A percentile compares a stretch with the other conserved stretches of the same genome.
These are phyloP conservation scores for Botrytis galanthina DNA, from an alignment of 2,329 filamentous ascomycete species.

Conservation along the genomic window DNA sequence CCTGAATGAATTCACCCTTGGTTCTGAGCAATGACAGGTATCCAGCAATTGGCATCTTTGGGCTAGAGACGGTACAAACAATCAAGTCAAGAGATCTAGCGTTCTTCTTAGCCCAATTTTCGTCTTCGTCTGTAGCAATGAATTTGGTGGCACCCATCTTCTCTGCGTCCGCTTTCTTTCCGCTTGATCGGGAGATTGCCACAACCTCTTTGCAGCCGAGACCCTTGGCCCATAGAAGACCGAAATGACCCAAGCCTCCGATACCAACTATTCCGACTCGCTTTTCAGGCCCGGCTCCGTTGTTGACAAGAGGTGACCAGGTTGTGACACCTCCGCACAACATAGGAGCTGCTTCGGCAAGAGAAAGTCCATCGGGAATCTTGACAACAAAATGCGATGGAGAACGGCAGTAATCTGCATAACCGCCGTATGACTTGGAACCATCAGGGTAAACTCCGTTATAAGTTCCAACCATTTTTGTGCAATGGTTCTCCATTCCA, in stretches of 20 bases:
- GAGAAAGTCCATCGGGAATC: conserved; percentile 18
- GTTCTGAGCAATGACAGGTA: conserved; percentile 59
- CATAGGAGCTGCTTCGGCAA: conserved; percentile 19
- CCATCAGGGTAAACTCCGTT: conserved; percentile 16
- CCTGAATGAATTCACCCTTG: conserved; percentile 59
- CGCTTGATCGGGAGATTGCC: conserved; percentile 44
- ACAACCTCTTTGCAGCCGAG: conserved; percentile 64
- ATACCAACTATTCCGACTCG: conserved; percentile 68
- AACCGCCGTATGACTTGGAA: conserved; percentile 18
- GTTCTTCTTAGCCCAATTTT: conserved; percentile 50
- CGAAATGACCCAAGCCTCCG: conserved; percentile 71
- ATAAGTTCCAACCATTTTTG: conserved; percentile 10
- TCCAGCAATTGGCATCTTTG: conserved; percentile 58
- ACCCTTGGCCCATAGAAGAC: conserved; percentile 65
- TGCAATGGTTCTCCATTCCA: conserved; percentile 16
- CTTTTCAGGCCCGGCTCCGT: conserved; percentile 42
- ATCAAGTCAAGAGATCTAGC: conserved; percentile 54
- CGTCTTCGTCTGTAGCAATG: conserved; percentile 19
- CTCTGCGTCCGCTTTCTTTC: conserved; percentile 18
- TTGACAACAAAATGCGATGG: conserved; percentile 19
- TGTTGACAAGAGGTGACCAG: conserved; percentile 16
- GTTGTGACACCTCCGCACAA: conserved; percentile 18
- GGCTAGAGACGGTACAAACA: conserved; percentile 52
- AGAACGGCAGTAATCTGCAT: conserved; percentile 19
- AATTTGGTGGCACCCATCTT: conserved; percentile 20